Percentiles rank a stretch among this genome's conserved stretches.
Evolutionary conservation across 805 yeast genomes (phyloP).

Genomic region (Metschnikowia kunwiensis): DNA sequence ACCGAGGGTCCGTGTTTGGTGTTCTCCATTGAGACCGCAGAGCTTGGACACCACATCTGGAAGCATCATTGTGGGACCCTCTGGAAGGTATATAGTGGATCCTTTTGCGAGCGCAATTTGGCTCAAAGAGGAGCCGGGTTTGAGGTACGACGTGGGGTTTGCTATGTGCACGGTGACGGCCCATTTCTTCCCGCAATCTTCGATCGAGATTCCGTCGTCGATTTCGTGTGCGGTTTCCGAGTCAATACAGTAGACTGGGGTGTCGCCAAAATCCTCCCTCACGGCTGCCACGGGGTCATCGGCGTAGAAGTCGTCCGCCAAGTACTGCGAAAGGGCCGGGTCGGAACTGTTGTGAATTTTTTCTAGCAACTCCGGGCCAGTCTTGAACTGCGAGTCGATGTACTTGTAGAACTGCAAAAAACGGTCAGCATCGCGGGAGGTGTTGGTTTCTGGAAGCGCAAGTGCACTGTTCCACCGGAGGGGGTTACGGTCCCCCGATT

Average conservation of each 20-base stretch:
- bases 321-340: not conserved
- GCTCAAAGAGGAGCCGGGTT: slow-evolving; percentile 39
- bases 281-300: slow-evolving; percentile 28
- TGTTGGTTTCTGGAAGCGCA: slow-evolving; percentile 41
- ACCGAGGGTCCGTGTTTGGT: slow-evolving; percentile 43
- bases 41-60: slow-evolving; percentile 53
- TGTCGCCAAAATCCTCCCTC: slow-evolving; percentile 42
- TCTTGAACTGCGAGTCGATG: slow-evolving; percentile 20
- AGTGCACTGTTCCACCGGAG: slow-evolving; percentile 47
- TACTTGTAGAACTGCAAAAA: slow-evolving; percentile 42
- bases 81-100: slow-evolving; percentile 72
- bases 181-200: slow-evolving; percentile 26
- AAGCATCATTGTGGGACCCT: slow-evolving; percentile 62
- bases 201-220: slow-evolving; percentile 86
- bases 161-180: slow-evolving; percentile 74
- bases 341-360: not conserved
- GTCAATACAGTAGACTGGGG: slow-evolving; percentile 80
- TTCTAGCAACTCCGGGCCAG: not conserved
- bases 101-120: slow-evolving; percentile 59
- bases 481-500: slow-evolving; percentile 44
- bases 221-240: slow-evolving; percentile 77
- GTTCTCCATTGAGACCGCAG: slow-evolving; percentile 49
- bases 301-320: slow-evolving; percentile 18
- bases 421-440: slow-evolving; percentile 42
- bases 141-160: slow-evolving; percentile 72